These are phyloP conservation scores for Malassezia furfur DNA, from an alignment of 1,284 basidiomycete species.

Conservation along the genomic window DNA sequence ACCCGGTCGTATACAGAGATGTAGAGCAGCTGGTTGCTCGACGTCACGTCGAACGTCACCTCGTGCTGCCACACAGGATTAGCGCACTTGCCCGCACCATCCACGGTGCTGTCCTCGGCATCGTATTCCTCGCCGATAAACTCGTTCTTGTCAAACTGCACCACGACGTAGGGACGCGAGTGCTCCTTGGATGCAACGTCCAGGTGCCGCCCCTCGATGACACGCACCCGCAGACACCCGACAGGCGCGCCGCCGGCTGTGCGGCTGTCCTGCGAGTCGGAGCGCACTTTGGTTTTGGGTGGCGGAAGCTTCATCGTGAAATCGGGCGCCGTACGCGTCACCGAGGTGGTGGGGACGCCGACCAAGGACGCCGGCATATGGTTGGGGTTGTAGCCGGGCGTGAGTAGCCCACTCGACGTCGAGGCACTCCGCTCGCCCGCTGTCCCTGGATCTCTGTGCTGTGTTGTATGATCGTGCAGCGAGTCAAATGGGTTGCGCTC, in stretches of 20 bases:
- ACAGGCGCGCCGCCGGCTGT: slow-evolving; percentile 49
- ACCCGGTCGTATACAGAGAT: slow-evolving; percentile 89
- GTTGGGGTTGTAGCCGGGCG: slow-evolving; percentile 6
- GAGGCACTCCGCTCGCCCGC: slow-evolving; percentile 3
- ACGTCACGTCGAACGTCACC: slow-evolving; percentile 84
- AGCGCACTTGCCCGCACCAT: slow-evolving; percentile 27
- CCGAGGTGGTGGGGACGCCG: neutral
- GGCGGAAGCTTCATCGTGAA: slow-evolving; percentile 46
- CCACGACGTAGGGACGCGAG: slow-evolving; percentile 84
- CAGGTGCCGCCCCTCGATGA: slow-evolving; percentile 83
- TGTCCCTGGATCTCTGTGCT: neutral
- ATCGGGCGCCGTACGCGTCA: slow-evolving; percentile 23
- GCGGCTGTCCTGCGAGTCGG: slow-evolving; percentile 23
- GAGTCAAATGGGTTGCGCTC: slow-evolving; percentile 17
- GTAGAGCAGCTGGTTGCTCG: slow-evolving; percentile 70
- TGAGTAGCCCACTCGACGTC: slow-evolving; percentile 10
- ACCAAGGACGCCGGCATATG: neutral
- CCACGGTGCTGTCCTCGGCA: slow-evolving; percentile 52
- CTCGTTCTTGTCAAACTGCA: slow-evolving; percentile 98
- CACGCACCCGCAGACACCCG: slow-evolving; percentile 86
- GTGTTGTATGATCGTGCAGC: slow-evolving; percentile 1
- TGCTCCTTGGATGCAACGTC: slow-evolving; percentile 46
- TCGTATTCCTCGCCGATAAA: slow-evolving; percentile 65
- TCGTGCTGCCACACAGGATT: slow-evolving; percentile 97
- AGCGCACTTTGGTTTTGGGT: slow-evolving; percentile 24